Evolutionary conservation across 495 filamentous ascomycete species (phyloP).

Genomic region (Aspergillus haitiensis): DNA sequence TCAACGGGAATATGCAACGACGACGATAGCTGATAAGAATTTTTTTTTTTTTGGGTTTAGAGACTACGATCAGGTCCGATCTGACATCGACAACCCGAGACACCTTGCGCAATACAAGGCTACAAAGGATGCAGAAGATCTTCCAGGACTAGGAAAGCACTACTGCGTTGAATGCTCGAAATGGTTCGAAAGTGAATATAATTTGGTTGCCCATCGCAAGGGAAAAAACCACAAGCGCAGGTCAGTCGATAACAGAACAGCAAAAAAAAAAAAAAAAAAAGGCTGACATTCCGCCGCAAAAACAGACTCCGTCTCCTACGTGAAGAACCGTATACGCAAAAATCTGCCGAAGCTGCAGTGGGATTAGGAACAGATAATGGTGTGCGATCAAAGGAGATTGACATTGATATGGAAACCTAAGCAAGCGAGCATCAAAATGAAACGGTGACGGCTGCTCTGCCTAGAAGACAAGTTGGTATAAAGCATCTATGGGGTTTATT

Average conservation of each 20-base stretch:
- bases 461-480: conserved; percentile 6
- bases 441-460: conserved; percentile 1
- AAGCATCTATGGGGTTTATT: conserved; percentile 5
- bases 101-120: conserved; percentile 77
- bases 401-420: conserved; percentile 41
- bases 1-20: not conserved
- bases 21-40: not conserved
- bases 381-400: conserved; percentile 32
- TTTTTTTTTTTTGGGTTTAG: conserved; percentile 39
- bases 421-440: not conserved
- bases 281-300: not conserved
- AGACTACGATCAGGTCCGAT: conserved; percentile 85
- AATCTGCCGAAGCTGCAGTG: conserved; percentile 78
- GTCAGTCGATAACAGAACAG: conserved; percentile 45
- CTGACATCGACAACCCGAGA: conserved; percentile 70
- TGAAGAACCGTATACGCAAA: conserved; percentile 82
- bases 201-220: conserved; percentile 70
- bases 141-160: conserved; percentile 76
- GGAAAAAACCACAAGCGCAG: conserved; percentile 92
- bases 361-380: conserved; percentile 70
- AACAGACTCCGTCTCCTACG: conserved; percentile 69
- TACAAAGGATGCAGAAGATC: conserved; percentile 78
- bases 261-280: too few relatives aligned
- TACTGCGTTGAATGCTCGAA: conserved; percentile 96
- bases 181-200: conserved; percentile 88